phyloP scores from a whole-genome alignment of 352 stramenopile species.

The Aphanomyces invadans region DNA sequence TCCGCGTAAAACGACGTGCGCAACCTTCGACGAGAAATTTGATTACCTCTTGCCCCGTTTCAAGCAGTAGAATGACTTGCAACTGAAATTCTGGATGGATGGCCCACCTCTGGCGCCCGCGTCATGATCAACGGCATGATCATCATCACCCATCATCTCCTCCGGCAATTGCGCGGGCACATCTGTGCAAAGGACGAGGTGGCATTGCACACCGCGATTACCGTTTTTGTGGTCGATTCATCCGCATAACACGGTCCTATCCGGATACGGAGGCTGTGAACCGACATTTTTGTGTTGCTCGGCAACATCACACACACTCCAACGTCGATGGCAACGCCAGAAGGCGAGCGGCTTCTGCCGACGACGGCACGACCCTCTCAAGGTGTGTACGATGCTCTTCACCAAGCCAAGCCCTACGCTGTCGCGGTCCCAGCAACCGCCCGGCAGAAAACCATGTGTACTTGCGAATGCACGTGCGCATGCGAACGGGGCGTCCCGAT shows the following conservation, averaged over 20 bases:
- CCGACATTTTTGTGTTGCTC: not conserved
- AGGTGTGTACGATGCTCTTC: not conserved
- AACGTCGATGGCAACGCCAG: not conserved
- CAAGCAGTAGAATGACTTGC: too few relatives aligned
- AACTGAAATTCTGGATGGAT: too few relatives aligned
- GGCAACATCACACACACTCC: not conserved
- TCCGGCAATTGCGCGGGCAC: too few relatives aligned
- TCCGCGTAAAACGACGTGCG: too few relatives aligned
- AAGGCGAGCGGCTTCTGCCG: not conserved
- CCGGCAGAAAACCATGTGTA: not conserved
- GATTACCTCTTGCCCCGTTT: too few relatives aligned
- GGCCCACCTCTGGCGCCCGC: too few relatives aligned
- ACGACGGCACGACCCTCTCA: not conserved
- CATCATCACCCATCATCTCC: too few relatives aligned
- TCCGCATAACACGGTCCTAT: not conserved
- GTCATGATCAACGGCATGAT: too few relatives aligned
- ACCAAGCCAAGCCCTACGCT: not conserved
- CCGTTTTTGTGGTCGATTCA: not conserved
- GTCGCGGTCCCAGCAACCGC: not conserved
- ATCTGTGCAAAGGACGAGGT: not conserved
- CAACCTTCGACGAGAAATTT: too few relatives aligned
- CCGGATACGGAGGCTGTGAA: not conserved
- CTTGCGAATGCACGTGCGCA: not conserved
- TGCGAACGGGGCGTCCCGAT: constrained; percentile 18
- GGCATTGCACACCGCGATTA: not conserved